Evolutionary conservation across 352 stramenopile genomes (phyloP).

Genomic region (Phytopythium boreale): DNA sequence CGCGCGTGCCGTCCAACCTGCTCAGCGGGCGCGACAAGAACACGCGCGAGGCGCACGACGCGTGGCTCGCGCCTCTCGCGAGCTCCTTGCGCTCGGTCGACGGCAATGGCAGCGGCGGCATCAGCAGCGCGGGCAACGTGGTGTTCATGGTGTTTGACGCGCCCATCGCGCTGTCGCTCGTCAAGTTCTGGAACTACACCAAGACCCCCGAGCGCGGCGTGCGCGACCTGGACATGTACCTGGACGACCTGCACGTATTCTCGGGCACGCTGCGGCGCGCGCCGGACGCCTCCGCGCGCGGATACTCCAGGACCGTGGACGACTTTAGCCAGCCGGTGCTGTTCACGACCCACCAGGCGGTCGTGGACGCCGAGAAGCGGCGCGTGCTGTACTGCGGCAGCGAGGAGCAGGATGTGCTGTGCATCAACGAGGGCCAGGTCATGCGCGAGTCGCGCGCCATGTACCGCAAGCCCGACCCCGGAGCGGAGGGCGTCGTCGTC

Average conservation of each 20-base stretch:
- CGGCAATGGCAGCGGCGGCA: too few relatives aligned
- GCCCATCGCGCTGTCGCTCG: slow-evolving; percentile 68
- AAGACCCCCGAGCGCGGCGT: slow-evolving; percentile 84
- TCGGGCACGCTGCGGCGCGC: slow-evolving; percentile 59
- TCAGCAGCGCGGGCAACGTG: slow-evolving; percentile 42
- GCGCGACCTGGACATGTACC: slow-evolving; percentile 79
- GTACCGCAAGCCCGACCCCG: slow-evolving; percentile 72
- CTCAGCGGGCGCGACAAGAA: slow-evolving; percentile 71
- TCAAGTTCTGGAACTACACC: slow-evolving; percentile 90
- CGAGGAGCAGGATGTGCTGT: slow-evolving; percentile 86
- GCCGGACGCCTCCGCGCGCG: slow-evolving; percentile 16
- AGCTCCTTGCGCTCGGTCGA: slow-evolving; percentile 50
- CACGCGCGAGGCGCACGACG: slow-evolving; percentile 66
- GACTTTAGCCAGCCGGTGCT: slow-evolving; percentile 82
- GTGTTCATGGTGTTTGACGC: slow-evolving; percentile 73
- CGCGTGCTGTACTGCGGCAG: slow-evolving; percentile 64
- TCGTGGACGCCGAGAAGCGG: slow-evolving; percentile 68
- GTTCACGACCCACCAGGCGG: slow-evolving; percentile 63
- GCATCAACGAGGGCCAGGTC: slow-evolving; percentile 89
- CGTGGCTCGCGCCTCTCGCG: slow-evolving; percentile 70
- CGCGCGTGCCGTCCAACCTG: slow-evolving; percentile 56
- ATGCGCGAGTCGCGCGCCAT: slow-evolving; percentile 79
- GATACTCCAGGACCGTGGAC: slow-evolving; percentile 34
- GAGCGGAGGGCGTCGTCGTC: slow-evolving; percentile 68
- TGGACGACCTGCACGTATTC: slow-evolving; percentile 86